Evolutionary conservation across 2,329 filamentous ascomycete genomes (phyloP).

Genomic region (Ampelomyces quisqualis): DNA sequence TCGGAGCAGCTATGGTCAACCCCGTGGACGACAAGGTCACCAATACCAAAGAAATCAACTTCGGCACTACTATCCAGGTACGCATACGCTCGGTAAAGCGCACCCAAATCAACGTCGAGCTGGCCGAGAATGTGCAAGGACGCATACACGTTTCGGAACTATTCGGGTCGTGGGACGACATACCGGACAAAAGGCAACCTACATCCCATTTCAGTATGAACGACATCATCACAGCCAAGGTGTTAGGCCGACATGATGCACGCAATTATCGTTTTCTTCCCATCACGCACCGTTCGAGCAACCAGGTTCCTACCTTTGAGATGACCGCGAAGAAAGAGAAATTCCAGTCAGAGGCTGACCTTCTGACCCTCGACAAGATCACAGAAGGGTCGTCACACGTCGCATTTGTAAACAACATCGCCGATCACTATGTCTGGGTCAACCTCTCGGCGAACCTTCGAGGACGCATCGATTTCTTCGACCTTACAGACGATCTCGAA

Average conservation of each 20-base stretch:
- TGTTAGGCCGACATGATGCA: slow-evolving; percentile 86
- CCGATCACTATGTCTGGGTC: slow-evolving; percentile 79
- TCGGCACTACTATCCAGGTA: slow-evolving; percentile 74
- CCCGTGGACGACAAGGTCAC: slow-evolving; percentile 65
- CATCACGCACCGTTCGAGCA: slow-evolving; percentile 79
- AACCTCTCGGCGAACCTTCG: slow-evolving; percentile 86
- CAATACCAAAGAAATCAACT: slow-evolving; percentile 68
- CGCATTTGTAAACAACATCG: slow-evolving; percentile 89
- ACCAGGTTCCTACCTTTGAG: slow-evolving; percentile 73
- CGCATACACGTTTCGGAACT: slow-evolving; percentile 88
- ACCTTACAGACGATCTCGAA: slow-evolving; percentile 84
- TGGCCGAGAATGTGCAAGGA: slow-evolving; percentile 87
- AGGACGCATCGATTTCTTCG: slow-evolving; percentile 77
- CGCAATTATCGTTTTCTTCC: slow-evolving; percentile 89
- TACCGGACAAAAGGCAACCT: slow-evolving; percentile 77
- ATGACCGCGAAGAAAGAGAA: slow-evolving; percentile 73
- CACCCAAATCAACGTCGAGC: slow-evolving; percentile 87
- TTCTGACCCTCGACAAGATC: slow-evolving; percentile 71
- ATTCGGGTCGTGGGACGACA: slow-evolving; percentile 85
- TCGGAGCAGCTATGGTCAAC: slow-evolving; percentile 52
- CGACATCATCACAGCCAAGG: slow-evolving; percentile 69
- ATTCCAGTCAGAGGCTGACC: slow-evolving; percentile 56
- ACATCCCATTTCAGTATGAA: slow-evolving; percentile 72
- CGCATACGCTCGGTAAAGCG: slow-evolving; percentile 81
- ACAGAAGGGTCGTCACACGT: slow-evolving; percentile 70